Evolutionary conservation across 164 flowering plant genomes (phyloP), one percentile per base, ranked within the genome.

Genomic region (Tetracentron sinense): DNA sequence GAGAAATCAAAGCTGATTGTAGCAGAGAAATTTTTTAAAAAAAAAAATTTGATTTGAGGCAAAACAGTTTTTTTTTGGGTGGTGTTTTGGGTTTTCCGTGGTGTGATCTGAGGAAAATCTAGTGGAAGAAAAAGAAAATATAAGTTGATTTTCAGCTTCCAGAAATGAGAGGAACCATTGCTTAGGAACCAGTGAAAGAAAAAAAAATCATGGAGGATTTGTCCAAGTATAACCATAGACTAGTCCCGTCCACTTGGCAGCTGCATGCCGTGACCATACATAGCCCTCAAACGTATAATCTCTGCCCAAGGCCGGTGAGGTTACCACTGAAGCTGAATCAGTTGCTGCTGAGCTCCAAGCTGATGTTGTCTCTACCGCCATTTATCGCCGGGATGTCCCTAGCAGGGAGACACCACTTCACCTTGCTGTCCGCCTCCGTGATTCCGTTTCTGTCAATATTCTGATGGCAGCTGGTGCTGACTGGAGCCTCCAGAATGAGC

Each of bases 371-470:
- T 81, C 97, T 1, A 83, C 84, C 26, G 83, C 81, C 26, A 83
- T 94, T 59, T 97, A 94, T 69, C 79, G 89, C 33, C 88, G 99
- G 35, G 99, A 91, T 75, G 95, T 94, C 44, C 99, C 99, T 19
- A 92, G 93, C 19, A 81, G 99, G n/a, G 97, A 91, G 76, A 94
- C 99, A 21, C 99, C 99, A 17, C 79, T 94, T 31, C 97, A 94
- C 69, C 90, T 94, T 38, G 91, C 97, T 0, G 99, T 94, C 14
- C 82, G 91, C 20, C 75, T 94, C 6, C 71, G 85, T 51, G 99
- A 94, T 69, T 75, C 95, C 3, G 59, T 69, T 17, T 83, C 96
- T 22, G 96, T 96, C 0, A 96, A 94, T 60, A 79, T 91, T 63
- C 78, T 94, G 70, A 91, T 94, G 99, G 78, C 88, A 0, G 90